Percentiles rank a stretch among this genome's conserved stretches.
These are phyloP conservation scores for Termitomyces sp. DNA, from an alignment of 768 basidiomycete genomes.

Conservation along the genomic window DNA sequence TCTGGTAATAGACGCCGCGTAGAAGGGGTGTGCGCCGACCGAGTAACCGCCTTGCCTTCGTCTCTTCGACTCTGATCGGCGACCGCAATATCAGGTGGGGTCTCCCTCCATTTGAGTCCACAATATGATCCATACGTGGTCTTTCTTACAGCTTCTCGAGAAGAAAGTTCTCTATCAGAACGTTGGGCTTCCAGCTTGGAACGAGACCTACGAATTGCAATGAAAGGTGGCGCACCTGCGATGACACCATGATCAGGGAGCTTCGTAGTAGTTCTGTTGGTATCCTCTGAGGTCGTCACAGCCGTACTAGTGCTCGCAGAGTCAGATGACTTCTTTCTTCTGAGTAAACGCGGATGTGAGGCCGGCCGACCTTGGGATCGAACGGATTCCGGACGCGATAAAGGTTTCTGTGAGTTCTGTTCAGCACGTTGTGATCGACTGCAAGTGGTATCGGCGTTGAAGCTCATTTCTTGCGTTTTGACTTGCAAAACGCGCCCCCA, in stretches of 20 bases:
- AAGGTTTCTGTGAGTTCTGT: not conserved
- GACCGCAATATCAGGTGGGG: not conserved
- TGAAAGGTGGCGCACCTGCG: not conserved
- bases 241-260: not conserved
- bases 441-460: not conserved
- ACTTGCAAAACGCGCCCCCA: not conserved
- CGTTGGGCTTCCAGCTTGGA: conserved; percentile 1
- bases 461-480: not conserved
- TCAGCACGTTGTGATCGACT: not conserved
- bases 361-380: not conserved
- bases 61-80: conserved; percentile 13
- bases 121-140: not conserved
- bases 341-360: conserved; percentile 11
- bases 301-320: conserved; percentile 12
- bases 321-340: conserved; percentile 20
- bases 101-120: not conserved
- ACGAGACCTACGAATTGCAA: conserved; percentile 5
- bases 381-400: not conserved
- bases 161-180: not conserved
- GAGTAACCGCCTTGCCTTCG: conserved; percentile 18
- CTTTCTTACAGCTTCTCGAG: not conserved
- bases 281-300: conserved; percentile 11
- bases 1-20: conserved; percentile 12
- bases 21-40: conserved; percentile 1
- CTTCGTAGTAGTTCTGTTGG: not conserved